phyloP scores from a whole-genome alignment of 2,329 filamentous ascomycete genomes.

The Colletotrichum nymphaeae region DNA sequence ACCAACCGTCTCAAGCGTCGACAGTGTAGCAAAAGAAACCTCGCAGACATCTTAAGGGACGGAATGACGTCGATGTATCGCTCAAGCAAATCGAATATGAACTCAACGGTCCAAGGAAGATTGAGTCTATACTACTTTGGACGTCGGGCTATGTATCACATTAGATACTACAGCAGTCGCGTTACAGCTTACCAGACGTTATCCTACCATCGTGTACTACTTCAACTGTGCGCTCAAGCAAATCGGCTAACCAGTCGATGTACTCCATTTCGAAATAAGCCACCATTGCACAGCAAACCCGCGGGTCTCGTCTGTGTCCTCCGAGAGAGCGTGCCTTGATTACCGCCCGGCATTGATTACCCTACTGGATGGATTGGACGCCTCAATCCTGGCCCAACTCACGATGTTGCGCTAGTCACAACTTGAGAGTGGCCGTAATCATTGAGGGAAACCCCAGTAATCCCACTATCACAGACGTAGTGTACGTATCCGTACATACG shows the following conservation, averaged over 20 bases:
- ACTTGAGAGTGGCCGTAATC: background rate
- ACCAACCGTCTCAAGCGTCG: slow-evolving; percentile 11
- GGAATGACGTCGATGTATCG: slow-evolving; percentile 28
- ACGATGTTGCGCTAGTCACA: background rate
- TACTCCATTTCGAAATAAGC: background rate
- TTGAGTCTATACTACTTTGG: background rate
- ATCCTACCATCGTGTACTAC: slow-evolving; percentile 20
- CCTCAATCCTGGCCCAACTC: slow-evolving; percentile 3
- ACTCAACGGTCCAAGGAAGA: too few species aligned
- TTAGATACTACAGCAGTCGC: background rate
- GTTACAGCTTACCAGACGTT: background rate
- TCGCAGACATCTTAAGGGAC: background rate
- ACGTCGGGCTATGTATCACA: background rate
- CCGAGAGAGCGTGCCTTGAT: too few species aligned
- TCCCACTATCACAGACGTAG: background rate
- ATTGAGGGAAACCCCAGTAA: slow-evolving; percentile 10
- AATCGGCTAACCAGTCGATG: background rate
- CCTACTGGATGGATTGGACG: slow-evolving; percentile 8
- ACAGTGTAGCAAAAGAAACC: background rate
- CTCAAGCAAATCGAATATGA: background rate
- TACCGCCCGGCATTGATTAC: background rate
- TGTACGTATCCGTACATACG: background rate
- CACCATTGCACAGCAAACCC: background rate
- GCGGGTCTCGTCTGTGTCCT: too few species aligned
- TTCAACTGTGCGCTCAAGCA: background rate